A percentile compares a stretch with the other conserved stretches of the same genome.
These are phyloP conservation scores for Physcomitrium patens DNA, from an alignment of 225 moss, liverwort and hornwort genomes.

Conservation along the genomic window DNA sequence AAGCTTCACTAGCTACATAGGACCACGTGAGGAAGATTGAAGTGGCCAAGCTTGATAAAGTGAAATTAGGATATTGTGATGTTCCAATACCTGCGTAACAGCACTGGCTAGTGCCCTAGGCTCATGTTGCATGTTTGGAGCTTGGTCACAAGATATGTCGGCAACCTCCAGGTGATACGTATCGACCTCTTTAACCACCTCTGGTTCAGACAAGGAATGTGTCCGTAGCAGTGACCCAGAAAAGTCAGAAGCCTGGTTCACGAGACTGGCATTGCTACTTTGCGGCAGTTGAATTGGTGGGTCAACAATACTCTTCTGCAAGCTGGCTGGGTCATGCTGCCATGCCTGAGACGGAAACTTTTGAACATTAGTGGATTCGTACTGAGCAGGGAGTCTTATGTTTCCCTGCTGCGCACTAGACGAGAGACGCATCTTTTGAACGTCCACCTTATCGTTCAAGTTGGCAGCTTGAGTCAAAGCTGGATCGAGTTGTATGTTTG, in stretches of 20 bases:
- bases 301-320: neutral
- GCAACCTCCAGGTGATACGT: constrained; percentile 17
- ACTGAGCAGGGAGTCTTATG: constrained; percentile 13
- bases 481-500: neutral
- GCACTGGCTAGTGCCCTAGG: neutral
- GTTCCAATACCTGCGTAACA: constrained; percentile 19
- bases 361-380: constrained; percentile 1
- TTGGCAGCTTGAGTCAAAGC: neutral
- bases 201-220: constrained; percentile 31
- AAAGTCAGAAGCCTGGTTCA: constrained; percentile 42
- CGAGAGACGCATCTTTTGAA: neutral
- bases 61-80: too few relatives aligned
- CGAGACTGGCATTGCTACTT: constrained; percentile 31
- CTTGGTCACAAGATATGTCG: neutral
- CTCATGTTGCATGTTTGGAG: neutral
- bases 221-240: constrained; percentile 34
- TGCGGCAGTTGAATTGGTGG: neutral
- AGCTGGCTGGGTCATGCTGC: constrained; percentile 3
- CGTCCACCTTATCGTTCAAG: neutral
- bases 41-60: too few relatives aligned
- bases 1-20: too few relatives aligned
- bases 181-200: constrained; percentile 26
- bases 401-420: neutral
- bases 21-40: too few relatives aligned
- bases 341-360: constrained; percentile 17